phyloP scores from a whole-genome alignment of 176 grass and related monocot species.

The Melocanna baccifera region DNA sequence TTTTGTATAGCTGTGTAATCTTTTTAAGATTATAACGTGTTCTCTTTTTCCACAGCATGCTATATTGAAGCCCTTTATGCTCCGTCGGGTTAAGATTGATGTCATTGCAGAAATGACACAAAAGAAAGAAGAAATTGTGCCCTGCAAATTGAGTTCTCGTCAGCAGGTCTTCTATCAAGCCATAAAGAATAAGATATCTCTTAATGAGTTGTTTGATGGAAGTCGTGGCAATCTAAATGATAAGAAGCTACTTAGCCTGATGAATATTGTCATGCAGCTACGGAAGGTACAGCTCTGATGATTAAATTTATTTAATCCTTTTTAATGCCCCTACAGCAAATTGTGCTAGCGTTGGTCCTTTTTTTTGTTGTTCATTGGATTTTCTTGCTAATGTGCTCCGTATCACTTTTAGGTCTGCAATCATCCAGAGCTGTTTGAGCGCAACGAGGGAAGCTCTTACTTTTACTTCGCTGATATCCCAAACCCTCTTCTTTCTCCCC shows the following conservation, averaged over 20 bases:
- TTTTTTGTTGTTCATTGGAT: not conserved
- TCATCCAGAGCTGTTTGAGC: slow-evolving; percentile 98
- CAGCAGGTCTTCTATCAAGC: slow-evolving; percentile 98
- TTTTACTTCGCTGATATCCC: slow-evolving; percentile 88
- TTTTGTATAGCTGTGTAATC: not conserved
- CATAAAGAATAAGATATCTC: slow-evolving; percentile 99
- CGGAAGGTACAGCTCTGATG: slow-evolving; percentile 61
- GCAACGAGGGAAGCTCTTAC: slow-evolving; percentile 94
- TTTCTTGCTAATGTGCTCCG: not conserved
- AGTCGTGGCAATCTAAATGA: slow-evolving; percentile 90
- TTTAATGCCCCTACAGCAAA: not conserved
- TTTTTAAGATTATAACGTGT: slow-evolving; percentile 9
- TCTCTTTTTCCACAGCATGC: slow-evolving; percentile 66
- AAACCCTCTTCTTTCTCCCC: slow-evolving; percentile 86
- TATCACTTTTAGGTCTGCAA: slow-evolving; percentile 81
- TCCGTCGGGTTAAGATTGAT: slow-evolving; percentile 97
- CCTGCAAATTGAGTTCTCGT: slow-evolving; percentile 92
- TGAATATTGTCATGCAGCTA: slow-evolving; percentile 99
- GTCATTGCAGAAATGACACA: slow-evolving; percentile 97
- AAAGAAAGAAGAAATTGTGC: slow-evolving; percentile 94
- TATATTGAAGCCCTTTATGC: slow-evolving; percentile 97
- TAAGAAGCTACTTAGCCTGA: slow-evolving; percentile 92
- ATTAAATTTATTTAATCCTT: not conserved
- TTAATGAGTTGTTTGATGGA: slow-evolving; percentile 84
- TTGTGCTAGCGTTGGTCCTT: not conserved